Percentiles rank a stretch among this genome's conserved stretches.
phyloP scores from a whole-genome alignment of 1,139 yeast genomes.

The Candida glucosophila region DNA sequence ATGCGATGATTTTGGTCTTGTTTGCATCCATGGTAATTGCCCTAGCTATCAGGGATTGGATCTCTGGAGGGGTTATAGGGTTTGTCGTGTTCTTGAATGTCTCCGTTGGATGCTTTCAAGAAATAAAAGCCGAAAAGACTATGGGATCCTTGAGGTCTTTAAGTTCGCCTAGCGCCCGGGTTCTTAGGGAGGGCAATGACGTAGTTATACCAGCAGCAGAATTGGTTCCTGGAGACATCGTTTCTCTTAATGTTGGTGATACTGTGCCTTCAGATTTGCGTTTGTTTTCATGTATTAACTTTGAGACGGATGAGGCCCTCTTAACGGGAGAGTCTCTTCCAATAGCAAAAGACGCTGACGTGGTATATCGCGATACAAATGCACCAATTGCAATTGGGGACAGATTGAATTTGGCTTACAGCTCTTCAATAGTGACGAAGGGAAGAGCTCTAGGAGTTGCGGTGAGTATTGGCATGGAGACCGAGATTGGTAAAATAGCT shows the following conservation, averaged over 20 bases:
- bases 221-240: conserved; percentile 76
- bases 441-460: conserved; percentile 72
- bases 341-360: conserved; percentile 45
- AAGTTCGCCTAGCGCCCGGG: conserved; percentile 68
- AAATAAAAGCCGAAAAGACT: conserved; percentile 67
- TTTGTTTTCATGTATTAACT: conserved; percentile 50
- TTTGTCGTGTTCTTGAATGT: conserved; percentile 63
- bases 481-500: conserved; percentile 77
- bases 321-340: conserved; percentile 80
- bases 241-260: conserved; percentile 62
- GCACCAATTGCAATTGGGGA: conserved; percentile 62
- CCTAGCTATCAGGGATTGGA: conserved; percentile 70
- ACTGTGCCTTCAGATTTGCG: conserved; percentile 75
- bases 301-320: conserved; percentile 75
- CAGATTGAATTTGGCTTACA: conserved; percentile 62
- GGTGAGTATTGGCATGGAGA: conserved; percentile 56
- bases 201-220: conserved; percentile 52
- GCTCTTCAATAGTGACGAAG: conserved; percentile 65
- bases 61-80: conserved; percentile 75
- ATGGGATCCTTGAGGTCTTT: conserved; percentile 68
- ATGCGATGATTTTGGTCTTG: conserved; percentile 77
- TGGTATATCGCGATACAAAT: conserved; percentile 29
- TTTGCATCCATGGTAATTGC: conserved; percentile 70
- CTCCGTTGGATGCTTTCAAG: conserved; percentile 63
- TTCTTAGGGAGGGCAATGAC: conserved; percentile 56